phyloP scores from a whole-genome alignment of 495 filamentous ascomycete genomes.

The Neurospora sp. region DNA sequence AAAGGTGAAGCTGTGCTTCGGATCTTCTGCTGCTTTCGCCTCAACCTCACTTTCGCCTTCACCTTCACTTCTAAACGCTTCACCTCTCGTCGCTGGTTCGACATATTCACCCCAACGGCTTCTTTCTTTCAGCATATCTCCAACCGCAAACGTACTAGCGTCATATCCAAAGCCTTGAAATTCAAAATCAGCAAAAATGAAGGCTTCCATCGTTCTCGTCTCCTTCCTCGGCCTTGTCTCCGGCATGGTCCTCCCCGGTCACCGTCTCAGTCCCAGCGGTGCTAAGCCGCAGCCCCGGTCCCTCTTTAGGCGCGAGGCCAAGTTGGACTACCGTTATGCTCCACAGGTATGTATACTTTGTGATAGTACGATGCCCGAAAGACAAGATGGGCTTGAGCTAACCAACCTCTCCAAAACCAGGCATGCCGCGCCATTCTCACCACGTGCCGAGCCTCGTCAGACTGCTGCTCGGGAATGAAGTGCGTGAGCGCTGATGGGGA shows the following conservation, averaged over 20 bases:
- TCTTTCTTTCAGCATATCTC: neutral
- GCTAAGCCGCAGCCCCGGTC: neutral
- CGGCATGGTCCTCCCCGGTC: neutral
- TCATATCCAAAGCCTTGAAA: neutral
- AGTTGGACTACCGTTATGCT: neutral
- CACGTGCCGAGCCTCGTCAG: neutral
- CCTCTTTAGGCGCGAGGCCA: neutral
- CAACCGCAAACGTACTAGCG: too few species aligned
- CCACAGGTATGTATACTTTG: neutral
- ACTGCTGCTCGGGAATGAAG: slow-evolving; percentile 4
- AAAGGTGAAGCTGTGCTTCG: neutral
- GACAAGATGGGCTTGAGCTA: neutral
- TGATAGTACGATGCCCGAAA: too few species aligned
- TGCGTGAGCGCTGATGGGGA: slow-evolving; percentile 4
- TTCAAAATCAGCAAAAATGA: neutral
- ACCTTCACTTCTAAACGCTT: neutral
- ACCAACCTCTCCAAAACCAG: neutral
- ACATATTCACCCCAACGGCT: neutral
- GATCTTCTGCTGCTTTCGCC: neutral
- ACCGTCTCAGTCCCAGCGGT: neutral
- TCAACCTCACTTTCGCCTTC: neutral
- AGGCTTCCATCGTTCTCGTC: neutral
- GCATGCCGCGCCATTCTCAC: slow-evolving; percentile 2
- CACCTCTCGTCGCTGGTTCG: neutral
- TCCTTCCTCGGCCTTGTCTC: slow-evolving; percentile 2